phyloP scores from a whole-genome alignment of 768 basidiomycete genomes.

The Symmetrospora coprosmae region DNA sequence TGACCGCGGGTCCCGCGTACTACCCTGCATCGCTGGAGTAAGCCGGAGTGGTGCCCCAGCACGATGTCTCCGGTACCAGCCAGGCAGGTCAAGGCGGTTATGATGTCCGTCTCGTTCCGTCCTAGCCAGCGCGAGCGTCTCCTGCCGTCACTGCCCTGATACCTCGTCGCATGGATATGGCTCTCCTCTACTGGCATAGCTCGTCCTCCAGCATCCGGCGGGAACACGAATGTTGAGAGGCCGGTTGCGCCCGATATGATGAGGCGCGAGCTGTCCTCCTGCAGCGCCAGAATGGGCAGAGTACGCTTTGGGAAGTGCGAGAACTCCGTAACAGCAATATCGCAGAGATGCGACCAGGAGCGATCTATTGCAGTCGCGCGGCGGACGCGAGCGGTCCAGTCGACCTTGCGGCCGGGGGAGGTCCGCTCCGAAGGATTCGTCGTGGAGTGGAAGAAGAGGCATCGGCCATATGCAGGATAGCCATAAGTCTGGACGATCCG shows the following conservation, averaged over 20 bases:
- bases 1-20: neutral
- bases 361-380: neutral
- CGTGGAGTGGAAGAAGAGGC: slow-evolving; percentile 9
- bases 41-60: slow-evolving; percentile 3
- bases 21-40: slow-evolving; percentile 14
- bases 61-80: slow-evolving; percentile 2
- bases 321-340: neutral
- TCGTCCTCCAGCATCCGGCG: neutral
- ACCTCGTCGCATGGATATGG: neutral
- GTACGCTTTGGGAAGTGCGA: neutral
- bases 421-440: neutral
- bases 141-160: neutral
- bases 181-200: slow-evolving; percentile 3
- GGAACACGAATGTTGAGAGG: slow-evolving; percentile 1
- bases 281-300: slow-evolving; percentile 6
- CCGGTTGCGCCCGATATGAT: neutral
- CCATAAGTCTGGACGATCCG: neutral
- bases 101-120: slow-evolving; percentile 1
- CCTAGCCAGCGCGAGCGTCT: neutral
- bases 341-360: neutral
- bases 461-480: neutral
- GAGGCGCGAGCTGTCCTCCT: slow-evolving; percentile 3
- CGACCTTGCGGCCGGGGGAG: no score
- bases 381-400: neutral
- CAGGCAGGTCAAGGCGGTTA: slow-evolving; percentile 1